These are phyloP conservation scores for Eucalyptus cloeziana DNA, from an alignment of 345 rosid genomes.

Conservation along the genomic window DNA sequence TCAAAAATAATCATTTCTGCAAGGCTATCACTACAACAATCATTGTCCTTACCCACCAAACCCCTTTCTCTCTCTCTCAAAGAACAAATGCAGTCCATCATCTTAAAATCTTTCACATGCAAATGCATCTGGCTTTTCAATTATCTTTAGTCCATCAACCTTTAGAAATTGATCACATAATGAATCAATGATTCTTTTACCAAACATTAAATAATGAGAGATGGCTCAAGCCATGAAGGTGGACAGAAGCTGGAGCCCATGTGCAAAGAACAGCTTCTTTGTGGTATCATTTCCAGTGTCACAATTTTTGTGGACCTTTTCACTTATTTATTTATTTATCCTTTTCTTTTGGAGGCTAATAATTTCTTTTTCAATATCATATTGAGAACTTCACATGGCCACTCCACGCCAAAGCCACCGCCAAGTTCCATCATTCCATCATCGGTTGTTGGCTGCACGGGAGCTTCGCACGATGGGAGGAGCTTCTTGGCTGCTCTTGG, in stretches of 20 bases:
- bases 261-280: slow-evolving; percentile 20
- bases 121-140: background rate
- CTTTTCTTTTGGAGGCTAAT: background rate
- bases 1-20: background rate
- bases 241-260: slow-evolving; percentile 29
- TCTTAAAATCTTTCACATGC: background rate
- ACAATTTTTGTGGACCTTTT: background rate
- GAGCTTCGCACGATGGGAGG: background rate
- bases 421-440: slow-evolving; percentile 5
- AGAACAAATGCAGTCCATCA: background rate
- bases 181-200: background rate
- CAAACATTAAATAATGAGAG: background rate
- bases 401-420: slow-evolving; percentile 8
- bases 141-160: background rate
- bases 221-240: background rate
- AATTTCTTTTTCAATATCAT: background rate
- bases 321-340: background rate
- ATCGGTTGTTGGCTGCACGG: background rate
- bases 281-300: background rate
- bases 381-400: slow-evolving; percentile 17
- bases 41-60: background rate
- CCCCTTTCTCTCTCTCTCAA: background rate
- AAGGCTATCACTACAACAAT: background rate
- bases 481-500: background rate
- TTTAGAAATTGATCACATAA: background rate